Evolutionary conservation across 2,329 filamentous ascomycete species (phyloP).

Genomic region (Monosporascus sp.): DNA sequence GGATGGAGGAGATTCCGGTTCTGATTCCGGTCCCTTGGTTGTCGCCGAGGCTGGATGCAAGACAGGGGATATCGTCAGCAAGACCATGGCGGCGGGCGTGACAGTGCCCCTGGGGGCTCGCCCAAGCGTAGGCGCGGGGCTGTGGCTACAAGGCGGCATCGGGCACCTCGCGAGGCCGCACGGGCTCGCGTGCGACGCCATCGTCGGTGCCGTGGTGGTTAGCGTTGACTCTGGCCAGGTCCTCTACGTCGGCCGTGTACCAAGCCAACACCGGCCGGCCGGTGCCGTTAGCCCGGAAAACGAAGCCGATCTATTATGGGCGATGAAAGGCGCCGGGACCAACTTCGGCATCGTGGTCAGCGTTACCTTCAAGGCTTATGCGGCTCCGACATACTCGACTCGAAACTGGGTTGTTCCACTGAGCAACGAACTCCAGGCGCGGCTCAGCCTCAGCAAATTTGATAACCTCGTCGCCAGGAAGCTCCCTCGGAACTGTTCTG

Average conservation of each 20-base stretch:
- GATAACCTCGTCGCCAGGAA: slow-evolving; percentile 31
- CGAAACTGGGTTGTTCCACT: slow-evolving; percentile 37
- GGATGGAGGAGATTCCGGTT: slow-evolving; percentile 11
- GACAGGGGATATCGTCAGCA: slow-evolving; percentile 46
- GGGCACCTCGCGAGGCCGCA: slow-evolving; percentile 51
- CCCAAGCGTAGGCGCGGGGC: slow-evolving; percentile 57
- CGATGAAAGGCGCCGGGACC: slow-evolving; percentile 52
- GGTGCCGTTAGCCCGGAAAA: slow-evolving; percentile 38
- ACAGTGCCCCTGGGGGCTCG: slow-evolving; percentile 56
- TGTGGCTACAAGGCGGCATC: slow-evolving; percentile 62
- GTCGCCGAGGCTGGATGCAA: slow-evolving; percentile 53
- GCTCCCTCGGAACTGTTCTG: slow-evolving; percentile 40
- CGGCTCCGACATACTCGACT: slow-evolving; percentile 34
- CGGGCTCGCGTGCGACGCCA: slow-evolving; percentile 54
- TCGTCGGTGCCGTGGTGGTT: slow-evolving; percentile 56
- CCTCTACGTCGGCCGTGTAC: slow-evolving; percentile 48
- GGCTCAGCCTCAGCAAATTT: slow-evolving; percentile 33
- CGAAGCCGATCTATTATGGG: slow-evolving; percentile 51
- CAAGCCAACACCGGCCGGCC: slow-evolving; percentile 35
- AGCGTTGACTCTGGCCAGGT: slow-evolving; percentile 41
- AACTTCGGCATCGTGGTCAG: slow-evolving; percentile 55
- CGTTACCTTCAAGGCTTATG: slow-evolving; percentile 43
- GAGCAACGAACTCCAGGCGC: slow-evolving; percentile 25
- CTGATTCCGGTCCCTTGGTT: slow-evolving; percentile 31
- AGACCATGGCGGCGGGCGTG: slow-evolving; percentile 40